phyloP scores from a whole-genome alignment of 2,329 filamentous ascomycete genomes.

The Pseudovirgaria hyperparasitica region DNA sequence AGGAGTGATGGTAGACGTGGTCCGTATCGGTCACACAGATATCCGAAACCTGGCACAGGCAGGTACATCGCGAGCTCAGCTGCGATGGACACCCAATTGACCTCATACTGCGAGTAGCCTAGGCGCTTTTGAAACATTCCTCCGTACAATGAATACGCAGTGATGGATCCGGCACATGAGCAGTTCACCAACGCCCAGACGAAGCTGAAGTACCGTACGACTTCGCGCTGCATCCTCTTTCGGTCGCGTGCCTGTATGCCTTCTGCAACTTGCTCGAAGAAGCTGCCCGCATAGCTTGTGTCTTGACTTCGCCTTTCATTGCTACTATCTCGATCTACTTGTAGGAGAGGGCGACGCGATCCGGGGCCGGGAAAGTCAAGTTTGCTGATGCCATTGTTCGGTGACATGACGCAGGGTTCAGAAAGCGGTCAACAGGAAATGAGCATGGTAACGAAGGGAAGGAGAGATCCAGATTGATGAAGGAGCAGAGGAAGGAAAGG shows the following conservation, averaged over 20 bases:
- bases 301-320: constrained; percentile 25
- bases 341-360: constrained; percentile 28
- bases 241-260: constrained; percentile 47
- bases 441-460: too few species aligned
- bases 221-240: constrained; percentile 38
- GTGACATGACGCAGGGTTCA: too few species aligned
- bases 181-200: constrained; percentile 48
- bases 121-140: constrained; percentile 78
- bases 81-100: constrained; percentile 80
- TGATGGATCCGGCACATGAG: constrained; percentile 81
- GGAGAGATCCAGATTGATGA: too few species aligned
- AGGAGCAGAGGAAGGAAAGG: too few species aligned
- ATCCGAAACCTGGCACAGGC: constrained; percentile 80
- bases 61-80: constrained; percentile 84
- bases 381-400: constrained; percentile 33
- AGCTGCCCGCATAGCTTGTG: constrained; percentile 36
- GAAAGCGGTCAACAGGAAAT: too few species aligned
- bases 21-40: constrained; percentile 79
- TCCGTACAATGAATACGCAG: constrained; percentile 87
- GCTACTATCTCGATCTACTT: constrained; percentile 18
- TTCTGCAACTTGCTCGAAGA: constrained; percentile 48
- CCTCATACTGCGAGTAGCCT: constrained; percentile 79
- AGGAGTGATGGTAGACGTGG: constrained; percentile 64
- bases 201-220: constrained; percentile 44
- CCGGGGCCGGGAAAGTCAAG: constrained; percentile 31